phyloP scores from a whole-genome alignment of 2,329 filamentous ascomycete genomes.

The Penicillium sp. region DNA sequence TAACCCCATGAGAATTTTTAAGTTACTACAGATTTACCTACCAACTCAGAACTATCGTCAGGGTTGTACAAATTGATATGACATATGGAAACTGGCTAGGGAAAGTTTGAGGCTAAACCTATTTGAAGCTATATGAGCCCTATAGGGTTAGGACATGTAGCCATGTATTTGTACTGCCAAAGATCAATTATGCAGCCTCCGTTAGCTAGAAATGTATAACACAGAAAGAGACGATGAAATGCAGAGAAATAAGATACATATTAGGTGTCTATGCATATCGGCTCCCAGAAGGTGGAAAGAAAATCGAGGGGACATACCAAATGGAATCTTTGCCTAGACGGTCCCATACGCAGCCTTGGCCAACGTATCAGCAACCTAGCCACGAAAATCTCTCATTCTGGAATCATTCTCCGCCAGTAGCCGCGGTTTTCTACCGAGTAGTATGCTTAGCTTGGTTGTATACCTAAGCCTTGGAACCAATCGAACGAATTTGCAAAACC shows the following conservation, averaged over 20 bases:
- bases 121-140: too few relatives aligned
- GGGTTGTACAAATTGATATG: too few relatives aligned
- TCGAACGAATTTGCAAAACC: not conserved
- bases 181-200: too few relatives aligned
- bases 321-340: not conserved
- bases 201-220: not conserved
- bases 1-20: too few relatives aligned
- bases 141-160: too few relatives aligned
- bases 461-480: not conserved
- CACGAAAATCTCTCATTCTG: not conserved
- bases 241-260: not conserved
- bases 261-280: not conserved
- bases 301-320: not conserved
- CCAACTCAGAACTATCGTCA: too few relatives aligned
- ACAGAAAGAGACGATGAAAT: not conserved
- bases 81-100: too few relatives aligned
- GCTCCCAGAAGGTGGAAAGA: not conserved
- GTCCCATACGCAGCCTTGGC: too few relatives aligned
- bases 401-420: not conserved
- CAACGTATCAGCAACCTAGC: too few relatives aligned
- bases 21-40: too few relatives aligned
- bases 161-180: too few relatives aligned
- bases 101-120: too few relatives aligned
- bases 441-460: not conserved
- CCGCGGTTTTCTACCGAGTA: not conserved